Base-by-base conservation (phyloP, 306 rosid genomes). In the Ammopiptanthus mongolicus region DNA sequence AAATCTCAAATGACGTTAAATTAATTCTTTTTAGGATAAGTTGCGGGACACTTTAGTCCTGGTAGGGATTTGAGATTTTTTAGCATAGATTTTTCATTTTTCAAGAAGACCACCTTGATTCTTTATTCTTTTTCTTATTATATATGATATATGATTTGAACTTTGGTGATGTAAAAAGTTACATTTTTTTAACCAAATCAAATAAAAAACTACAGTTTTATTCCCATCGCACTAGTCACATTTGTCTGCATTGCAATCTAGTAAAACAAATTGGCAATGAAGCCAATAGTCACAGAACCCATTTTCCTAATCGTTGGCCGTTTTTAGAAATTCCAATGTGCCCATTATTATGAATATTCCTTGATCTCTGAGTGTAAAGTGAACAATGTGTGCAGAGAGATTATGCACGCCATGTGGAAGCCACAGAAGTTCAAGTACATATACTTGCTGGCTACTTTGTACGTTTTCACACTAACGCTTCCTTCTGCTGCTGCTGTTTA, bases 341-440 rank as follows among this genome's bases (percentile, higher is more conserved):
- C 28, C 41, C 14, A 42, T 68, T 60, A 80, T 52, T 19, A 71
- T 51, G 37, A 62, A 48, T 58, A 71, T 82, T 73, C 61, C 17
- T 65, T 17, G 64, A 64, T 81, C 0, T 47, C 50, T 33, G 23
- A 53, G 44, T 46, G 31, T 37, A 37, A 69, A 69, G 61, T 68
- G 31, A 19, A 33, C 19, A 76, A 70, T 69, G 66, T 50, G 28
- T 80, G 46, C 96, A 94, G 98, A 59, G 98, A 94, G 78, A 94
- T 94, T 46, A 94, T 94, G 99, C 99, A 96, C 17, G 99, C 99
- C 51, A 96, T 96, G 99, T 96, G 99, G 99, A 96, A 92, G 89
- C 98, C 98, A 10, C 93, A 91, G 82, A 94, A 91, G 36, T 94
- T 94, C 87, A 94, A 94, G 86, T 87, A 74, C 86, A 91, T 94